A percentile compares a stretch with the other conserved stretches of the same genome.
phyloP scores from a whole-genome alignment of 192 early-diverging fungal species.

The Coemansia sp. region DNA sequence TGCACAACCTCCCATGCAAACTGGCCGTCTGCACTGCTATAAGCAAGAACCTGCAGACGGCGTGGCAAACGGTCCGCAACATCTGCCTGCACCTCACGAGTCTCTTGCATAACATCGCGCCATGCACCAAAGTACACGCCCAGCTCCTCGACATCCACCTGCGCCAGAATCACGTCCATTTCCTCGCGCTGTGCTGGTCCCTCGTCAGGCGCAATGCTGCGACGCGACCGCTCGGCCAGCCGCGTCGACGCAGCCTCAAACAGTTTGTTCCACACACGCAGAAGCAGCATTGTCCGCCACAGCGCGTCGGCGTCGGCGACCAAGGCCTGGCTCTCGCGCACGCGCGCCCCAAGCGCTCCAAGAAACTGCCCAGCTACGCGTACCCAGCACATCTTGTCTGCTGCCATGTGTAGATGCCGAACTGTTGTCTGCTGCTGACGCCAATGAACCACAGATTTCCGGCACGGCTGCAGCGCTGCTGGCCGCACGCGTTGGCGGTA shows the following conservation, averaged over 20 bases:
- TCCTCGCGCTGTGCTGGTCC: not conserved
- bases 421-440: slow-evolving; percentile 5
- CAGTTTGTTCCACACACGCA: slow-evolving; percentile 12
- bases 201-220: not conserved
- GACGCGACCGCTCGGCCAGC: slow-evolving; percentile 4
- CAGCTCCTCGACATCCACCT: slow-evolving; percentile 5
- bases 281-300: not conserved
- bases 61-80: slow-evolving; percentile 3
- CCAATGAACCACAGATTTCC: slow-evolving; percentile 1
- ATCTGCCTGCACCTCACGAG: slow-evolving; percentile 4
- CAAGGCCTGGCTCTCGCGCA: not conserved
- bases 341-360: not conserved
- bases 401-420: slow-evolving; percentile 15
- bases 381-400: not conserved
- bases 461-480: slow-evolving; percentile 6
- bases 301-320: slow-evolving; percentile 1
- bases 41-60: slow-evolving; percentile 4
- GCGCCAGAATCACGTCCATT: not conserved
- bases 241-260: not conserved
- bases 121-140: slow-evolving; percentile 17
- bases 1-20: slow-evolving; percentile 32
- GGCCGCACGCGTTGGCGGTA: not conserved
- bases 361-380: slow-evolving; percentile 4
- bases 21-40: not conserved
- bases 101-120: slow-evolving; percentile 15